Evolutionary conservation across 176 grass and related monocot genomes (phyloP).

Genomic region (Carex myosuroides): DNA sequence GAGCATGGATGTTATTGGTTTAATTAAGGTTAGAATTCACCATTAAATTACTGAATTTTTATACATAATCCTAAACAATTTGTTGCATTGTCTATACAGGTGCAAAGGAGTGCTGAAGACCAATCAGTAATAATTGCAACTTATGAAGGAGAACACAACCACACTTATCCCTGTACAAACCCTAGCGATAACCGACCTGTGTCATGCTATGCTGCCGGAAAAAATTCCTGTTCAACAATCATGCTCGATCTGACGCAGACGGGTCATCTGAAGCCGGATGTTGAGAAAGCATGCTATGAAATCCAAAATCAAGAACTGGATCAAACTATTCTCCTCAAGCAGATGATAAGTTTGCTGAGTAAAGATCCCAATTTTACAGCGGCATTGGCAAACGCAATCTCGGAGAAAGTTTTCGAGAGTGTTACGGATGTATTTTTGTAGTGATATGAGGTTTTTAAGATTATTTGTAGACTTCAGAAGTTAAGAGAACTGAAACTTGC

Average conservation of each 20-base stretch:
- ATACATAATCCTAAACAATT: background rate
- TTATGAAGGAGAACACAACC: constrained; percentile 89
- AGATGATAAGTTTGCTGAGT: constrained; percentile 47
- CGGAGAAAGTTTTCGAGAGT: constrained; percentile 29
- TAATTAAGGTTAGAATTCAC: background rate
- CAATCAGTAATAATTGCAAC: constrained; percentile 58
- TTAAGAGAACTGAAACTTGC: background rate
- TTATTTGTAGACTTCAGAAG: background rate
- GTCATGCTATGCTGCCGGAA: constrained; percentile 45
- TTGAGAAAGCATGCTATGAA: constrained; percentile 26
- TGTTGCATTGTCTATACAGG: constrained; percentile 27
- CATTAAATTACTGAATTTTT: background rate
- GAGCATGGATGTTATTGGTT: too few species aligned
- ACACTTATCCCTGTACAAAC: constrained; percentile 14
- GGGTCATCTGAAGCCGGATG: background rate
- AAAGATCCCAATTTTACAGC: constrained; percentile 45
- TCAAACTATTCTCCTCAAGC: constrained; percentile 35
- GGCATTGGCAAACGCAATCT: constrained; percentile 45
- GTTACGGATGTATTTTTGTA: constrained; percentile 19
- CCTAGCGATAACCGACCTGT: background rate
- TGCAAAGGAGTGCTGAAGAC: constrained; percentile 75
- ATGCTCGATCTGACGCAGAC: constrained; percentile 44
- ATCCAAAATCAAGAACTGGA: constrained; percentile 37
- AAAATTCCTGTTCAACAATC: constrained; percentile 23
- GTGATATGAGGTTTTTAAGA: background rate